Evolutionary conservation across 2,329 filamentous ascomycete genomes (phyloP).

Genomic region (Sporothrix euskadiensis): DNA sequence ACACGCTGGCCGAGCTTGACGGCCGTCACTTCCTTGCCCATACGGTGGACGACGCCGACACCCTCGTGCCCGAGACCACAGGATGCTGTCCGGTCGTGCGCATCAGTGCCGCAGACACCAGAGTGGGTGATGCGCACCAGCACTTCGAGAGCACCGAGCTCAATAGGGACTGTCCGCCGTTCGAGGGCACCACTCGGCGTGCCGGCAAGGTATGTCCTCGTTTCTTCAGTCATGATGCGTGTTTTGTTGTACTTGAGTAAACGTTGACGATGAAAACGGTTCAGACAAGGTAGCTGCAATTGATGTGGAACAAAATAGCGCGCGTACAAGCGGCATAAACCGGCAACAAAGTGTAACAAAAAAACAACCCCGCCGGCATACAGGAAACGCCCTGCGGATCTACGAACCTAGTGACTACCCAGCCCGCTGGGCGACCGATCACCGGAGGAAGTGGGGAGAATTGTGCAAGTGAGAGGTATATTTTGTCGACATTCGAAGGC

Average conservation of each 20-base stretch:
- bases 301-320: neutral
- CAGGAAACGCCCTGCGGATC: neutral
- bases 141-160: slow-evolving; percentile 30
- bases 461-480: neutral
- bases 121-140: slow-evolving; percentile 57
- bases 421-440: neutral
- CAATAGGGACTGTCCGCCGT: neutral
- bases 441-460: neutral
- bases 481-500: neutral
- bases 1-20: slow-evolving; percentile 80
- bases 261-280: neutral
- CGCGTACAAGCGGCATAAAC: neutral
- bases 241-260: neutral
- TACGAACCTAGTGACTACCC: neutral
- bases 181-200: slow-evolving; percentile 7
- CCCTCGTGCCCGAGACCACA: slow-evolving; percentile 63
- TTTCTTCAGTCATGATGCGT: neutral
- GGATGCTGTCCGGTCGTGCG: slow-evolving; percentile 72
- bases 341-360: neutral
- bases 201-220: slow-evolving; percentile 9
- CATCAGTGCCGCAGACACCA: slow-evolving; percentile 72
- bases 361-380: neutral
- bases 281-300: neutral
- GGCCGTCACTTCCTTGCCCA: slow-evolving; percentile 72
- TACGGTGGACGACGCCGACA: slow-evolving; percentile 81